Percentiles rank a stretch among this genome's conserved stretches.
phyloP scores from a whole-genome alignment of 768 basidiomycete species.

The Dictyophora rubrovolvata region DNA sequence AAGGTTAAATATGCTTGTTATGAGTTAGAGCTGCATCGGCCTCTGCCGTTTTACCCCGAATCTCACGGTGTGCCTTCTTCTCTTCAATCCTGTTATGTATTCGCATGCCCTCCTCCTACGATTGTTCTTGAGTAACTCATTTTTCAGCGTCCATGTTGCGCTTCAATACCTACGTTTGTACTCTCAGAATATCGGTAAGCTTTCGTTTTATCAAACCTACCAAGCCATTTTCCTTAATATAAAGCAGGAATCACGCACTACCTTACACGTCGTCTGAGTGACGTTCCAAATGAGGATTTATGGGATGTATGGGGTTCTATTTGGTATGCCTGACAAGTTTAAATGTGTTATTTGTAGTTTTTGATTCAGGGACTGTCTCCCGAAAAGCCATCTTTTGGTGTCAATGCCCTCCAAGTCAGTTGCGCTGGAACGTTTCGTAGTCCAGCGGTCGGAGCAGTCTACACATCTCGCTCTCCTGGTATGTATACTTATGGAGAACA shows the following conservation, averaged over 20 bases:
- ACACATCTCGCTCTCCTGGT: slow-evolving; percentile 95
- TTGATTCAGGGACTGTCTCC: slow-evolving; percentile 7
- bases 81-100: slow-evolving; percentile 2
- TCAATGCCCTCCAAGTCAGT: slow-evolving; percentile 86
- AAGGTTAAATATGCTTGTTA: too few species aligned
- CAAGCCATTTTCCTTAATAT: neutral
- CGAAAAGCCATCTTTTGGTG: slow-evolving; percentile 77
- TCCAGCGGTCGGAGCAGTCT: slow-evolving; percentile 79
- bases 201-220: neutral
- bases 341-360: neutral
- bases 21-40: too few species aligned
- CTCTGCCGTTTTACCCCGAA: neutral
- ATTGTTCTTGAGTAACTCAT: slow-evolving; percentile 83
- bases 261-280: slow-evolving; percentile 62
- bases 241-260: slow-evolving; percentile 63
- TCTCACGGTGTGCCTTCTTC: neutral
- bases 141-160: slow-evolving; percentile 91
- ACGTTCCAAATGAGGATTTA: slow-evolving; percentile 59
- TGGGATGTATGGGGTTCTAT: slow-evolving; percentile 85
- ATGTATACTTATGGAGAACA: slow-evolving; percentile 29
- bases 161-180: slow-evolving; percentile 78
- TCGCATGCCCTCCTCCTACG: slow-evolving; percentile 84
- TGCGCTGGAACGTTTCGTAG: slow-evolving; percentile 89
- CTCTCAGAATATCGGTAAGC: slow-evolving; percentile 66
- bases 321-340: slow-evolving; percentile 41